Base-by-base conservation (phyloP, 371 early-diverging fungal genomes). In the Mucor sp. region DNA sequence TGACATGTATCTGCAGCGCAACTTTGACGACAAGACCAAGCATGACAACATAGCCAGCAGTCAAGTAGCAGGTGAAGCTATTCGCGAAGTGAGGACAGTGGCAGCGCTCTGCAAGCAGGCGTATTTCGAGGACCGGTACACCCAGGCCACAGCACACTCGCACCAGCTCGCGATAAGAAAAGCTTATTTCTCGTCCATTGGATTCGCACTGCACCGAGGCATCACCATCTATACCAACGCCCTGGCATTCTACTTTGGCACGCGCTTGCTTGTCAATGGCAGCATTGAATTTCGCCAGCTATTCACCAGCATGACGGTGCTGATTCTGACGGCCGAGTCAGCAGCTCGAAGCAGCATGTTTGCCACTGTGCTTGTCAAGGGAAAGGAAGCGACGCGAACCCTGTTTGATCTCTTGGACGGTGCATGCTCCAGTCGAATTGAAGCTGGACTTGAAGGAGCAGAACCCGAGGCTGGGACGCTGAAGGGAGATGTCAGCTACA, bases 31-130 rank as follows among this genome's bases (percentile, higher is more conserved):
- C 41, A 80, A 85, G 66, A 84, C 80, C 21, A 79, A 78, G 58
- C 74, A 76, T 35, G 84, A 86, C 0, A 90, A 90, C 59, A 80
- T 79, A 60, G 65, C 58, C 17, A 83, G 90, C 28, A 84, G 85
- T 35, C 86, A 88, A 66, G 80, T 85, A 15, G 92, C 94, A 28
- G 79, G 82, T 56, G 97, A 96, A 66, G 91, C 92, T 23, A 87
- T 96, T 19, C 69, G 83, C 33, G 86, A 89, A 71, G 87, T 95
- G 41, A 85, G 95, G 37, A 96, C 96, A 0, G 94, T 96, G 9
- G 83, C 87, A 15, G 74, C 89, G 0, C 76, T 96, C 15, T 89
- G 87, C 5, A 86, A 90, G 64, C 94, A 96, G 65, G 61, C 75
- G 30, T 72, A 75, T 27, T 92, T 95, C 63, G 85, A 87, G 71